Base-by-base conservation (phyloP, 768 basidiomycete genomes). In the Amanita brunnescens region DNA sequence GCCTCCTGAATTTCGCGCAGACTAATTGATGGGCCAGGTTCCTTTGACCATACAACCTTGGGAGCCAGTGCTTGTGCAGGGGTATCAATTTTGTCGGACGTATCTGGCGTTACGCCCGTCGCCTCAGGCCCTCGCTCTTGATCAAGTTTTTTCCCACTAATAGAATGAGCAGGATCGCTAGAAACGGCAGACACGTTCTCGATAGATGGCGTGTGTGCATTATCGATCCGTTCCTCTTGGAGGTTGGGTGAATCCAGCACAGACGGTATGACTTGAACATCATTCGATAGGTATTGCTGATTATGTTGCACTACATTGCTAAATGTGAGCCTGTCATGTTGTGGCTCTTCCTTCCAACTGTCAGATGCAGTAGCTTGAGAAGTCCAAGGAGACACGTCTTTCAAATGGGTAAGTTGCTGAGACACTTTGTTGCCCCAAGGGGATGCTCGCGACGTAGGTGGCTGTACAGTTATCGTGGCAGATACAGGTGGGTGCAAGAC, bases 1-100 rank as follows among this genome's bases (percentile, higher is more conserved):
- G 86, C 83, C 58, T 96, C 92, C 64, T 99, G 96, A 41, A 99
- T 99, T 52, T 98, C 92, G 50, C 93, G 84, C 33, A 99, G 69
- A 55, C 88, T 90, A 33, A 85, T 70, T 20, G 83, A 68, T 4
- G 67, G 74, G 41, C 16, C 35, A 23, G 71, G 63, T 62, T 81
- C 84, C 54, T 78, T 79, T 16, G 75, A 71, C 84, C 87, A 88
- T 13, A 80, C 77, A 39, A 76, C 68, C 59, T 84, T 85, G 13
- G 67, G 33, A 64, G 68, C 21, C 18, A 14, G 37, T 21, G 21
- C 30, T 37, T 44, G 51, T 1, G 12, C 18, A 6, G 44, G 42
- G 23, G 51, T 18, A 20, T 46, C 51, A 6, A 24, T 21, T 41
- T 52, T 45, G 14, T 45, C 42, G 23, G 37, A 33, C 21, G 30